Base-by-base conservation (phyloP, 208 protist genomes). In the Phytomonas serpens region DNA sequence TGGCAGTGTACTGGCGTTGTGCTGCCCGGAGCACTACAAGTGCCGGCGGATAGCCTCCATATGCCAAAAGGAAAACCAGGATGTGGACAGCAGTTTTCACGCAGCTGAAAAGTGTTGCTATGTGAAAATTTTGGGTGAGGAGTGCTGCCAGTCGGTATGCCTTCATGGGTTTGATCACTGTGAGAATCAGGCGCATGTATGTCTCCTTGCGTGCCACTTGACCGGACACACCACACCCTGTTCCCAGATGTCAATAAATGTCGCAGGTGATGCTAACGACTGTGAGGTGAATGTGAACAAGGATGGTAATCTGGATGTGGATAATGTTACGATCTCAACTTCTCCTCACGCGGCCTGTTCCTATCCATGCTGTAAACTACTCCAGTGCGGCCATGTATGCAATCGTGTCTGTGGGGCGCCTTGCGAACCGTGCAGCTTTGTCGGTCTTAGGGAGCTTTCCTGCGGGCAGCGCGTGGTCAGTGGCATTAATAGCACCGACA, bases 401-500 rank as follows among this genome's bases (percentile, higher is more conserved):
- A 62, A 82, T 52, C 79, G 79, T 37, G 69, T 71, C 34, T 96
- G 92, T 70, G 85, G 85, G 30, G 86, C 86, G n/a, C 57, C 73
- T 19, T 94, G 89, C 69, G 76, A 74, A 29, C 85, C 87, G 68
- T 96, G 92, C 69, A 72, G 78, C 33, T 92, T 92, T 69, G 74
- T 84, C 31, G 88, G 87, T 13, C 74, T 93, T 42, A 67, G 68
- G 6, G 79, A 90, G 68, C 84, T 96, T 37, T 13, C 81, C 67
- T 96, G 92, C 65, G 92, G 92, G 11, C 92, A 96, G 79, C 78
- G 82, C 11, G 89, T 94, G 30, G 77, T 94, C 47, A 81, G 82
- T 42, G 92, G 92, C 23, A 78, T 86, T 40, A 81, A 80, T 67
- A 78, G 80, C 57, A 34, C 64, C 34, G 81, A 84, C 67, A 76